These are phyloP conservation scores for Linderniella brevidens DNA, from an alignment of 257 asterid genomes.

Conservation along the genomic window DNA sequence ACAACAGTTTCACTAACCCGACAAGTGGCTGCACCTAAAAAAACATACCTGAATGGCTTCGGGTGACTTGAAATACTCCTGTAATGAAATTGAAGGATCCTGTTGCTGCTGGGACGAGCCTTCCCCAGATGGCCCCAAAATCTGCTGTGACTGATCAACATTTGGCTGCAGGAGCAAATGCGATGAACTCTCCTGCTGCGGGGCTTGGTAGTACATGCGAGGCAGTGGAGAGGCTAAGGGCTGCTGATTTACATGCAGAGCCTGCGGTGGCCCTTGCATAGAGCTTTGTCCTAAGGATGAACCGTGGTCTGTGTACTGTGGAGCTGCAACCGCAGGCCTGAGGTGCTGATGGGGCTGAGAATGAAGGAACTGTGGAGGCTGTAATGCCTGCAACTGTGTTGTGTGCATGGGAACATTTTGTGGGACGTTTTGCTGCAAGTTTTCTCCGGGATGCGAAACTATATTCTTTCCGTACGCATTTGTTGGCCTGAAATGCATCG, in stretches of 20 bases:
- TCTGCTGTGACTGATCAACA: constrained; percentile 13
- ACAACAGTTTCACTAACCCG: neutral
- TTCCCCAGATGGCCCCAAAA: constrained; percentile 19
- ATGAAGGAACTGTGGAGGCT: constrained; percentile 85
- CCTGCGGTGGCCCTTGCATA: constrained; percentile 23
- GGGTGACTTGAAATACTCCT: constrained; percentile 46
- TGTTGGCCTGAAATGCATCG: constrained; percentile 37
- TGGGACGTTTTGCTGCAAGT: constrained; percentile 18
- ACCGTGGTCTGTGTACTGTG: constrained; percentile 63
- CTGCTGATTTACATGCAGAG: constrained; percentile 24
- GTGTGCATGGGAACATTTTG: constrained; percentile 41
- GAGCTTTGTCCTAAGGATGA: constrained; percentile 34
- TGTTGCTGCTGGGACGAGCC: constrained; percentile 40
- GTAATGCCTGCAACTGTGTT: constrained; percentile 71
- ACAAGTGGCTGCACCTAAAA: neutral
- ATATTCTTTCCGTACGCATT: constrained; percentile 38
- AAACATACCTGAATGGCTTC: constrained; percentile 53
- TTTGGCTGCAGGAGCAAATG: constrained; percentile 25
- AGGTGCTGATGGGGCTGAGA: constrained; percentile 57
- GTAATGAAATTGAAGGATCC: constrained; percentile 46
- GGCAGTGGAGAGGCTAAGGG: constrained; percentile 22
- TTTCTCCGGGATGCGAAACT: constrained; percentile 49
- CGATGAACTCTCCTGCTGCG: constrained; percentile 29
- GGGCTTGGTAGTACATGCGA: constrained; percentile 34
- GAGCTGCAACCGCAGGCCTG: constrained; percentile 55